Evolutionary conservation across 192 early-diverging fungal genomes (phyloP), one percentile per base, ranked within the genome.

Genomic region (Coemansia sp.): DNA sequence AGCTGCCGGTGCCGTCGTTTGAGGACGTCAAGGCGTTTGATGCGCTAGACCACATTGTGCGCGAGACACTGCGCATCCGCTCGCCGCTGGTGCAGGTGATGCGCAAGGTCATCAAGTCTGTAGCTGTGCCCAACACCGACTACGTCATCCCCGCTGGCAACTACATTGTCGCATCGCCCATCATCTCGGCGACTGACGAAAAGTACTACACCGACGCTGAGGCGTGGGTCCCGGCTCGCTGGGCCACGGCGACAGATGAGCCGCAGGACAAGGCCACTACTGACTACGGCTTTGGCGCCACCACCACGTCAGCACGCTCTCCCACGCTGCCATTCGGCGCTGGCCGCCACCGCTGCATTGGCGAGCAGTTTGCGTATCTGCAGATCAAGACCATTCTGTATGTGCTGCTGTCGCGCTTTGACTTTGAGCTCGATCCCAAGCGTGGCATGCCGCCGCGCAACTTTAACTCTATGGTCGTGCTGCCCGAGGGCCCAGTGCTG

Each of bases 291-390:
- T 93, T 88, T 69, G 91, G 91, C 56, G 84, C 81, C 64, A 82
- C 89, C 47, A 69, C 71, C 10, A 76, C 76, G 14, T 82, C 75
- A 38, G 94, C 96, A 19, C 85, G 86, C 64, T 89, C 85, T 59
- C 88, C 91, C 19, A 96, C 89, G 72, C 85, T 99, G 67, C 97
- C 97, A 31, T 99, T 99, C 84, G 97, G 97, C 69, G 97, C 95
- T 26, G 94, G 92, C 45, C 91, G 97, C 61, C 97, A 99, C 86
- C 87, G 97, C 59, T 99, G 97, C 84, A 99, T 99, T 80, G 97
- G 97, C 60, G 97, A 99, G 77, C 83, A 87, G 52, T 99, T 99
- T 83, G 94, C 93, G 4, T 97, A 92, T 68, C 61, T 97, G 35
- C 97, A 99, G 82, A 89, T 98, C 84, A 96, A 96, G 88, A 90